These are phyloP conservation scores for Penicillium expansum DNA, from an alignment of 2,329 filamentous ascomycete genomes.

Conservation along the genomic window DNA sequence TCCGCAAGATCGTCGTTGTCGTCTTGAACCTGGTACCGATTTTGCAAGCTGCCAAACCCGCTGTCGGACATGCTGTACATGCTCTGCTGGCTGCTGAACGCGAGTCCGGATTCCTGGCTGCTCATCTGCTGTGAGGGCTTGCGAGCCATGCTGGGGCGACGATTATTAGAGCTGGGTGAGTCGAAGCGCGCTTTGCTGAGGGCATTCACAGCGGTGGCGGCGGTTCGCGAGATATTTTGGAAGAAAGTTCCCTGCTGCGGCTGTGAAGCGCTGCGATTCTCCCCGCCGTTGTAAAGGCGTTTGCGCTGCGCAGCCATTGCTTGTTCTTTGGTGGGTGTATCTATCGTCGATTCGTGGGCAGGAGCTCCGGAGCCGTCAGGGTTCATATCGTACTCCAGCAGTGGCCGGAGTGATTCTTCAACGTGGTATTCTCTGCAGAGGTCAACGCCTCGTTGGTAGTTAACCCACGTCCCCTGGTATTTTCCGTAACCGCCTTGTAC, in stretches of 20 bases:
- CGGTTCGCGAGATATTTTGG: conserved; percentile 91
- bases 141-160: conserved; percentile 67
- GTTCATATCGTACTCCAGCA: conserved; percentile 51
- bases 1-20: conserved; percentile 61
- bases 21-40: conserved; percentile 39
- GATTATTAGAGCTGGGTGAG: conserved; percentile 68
- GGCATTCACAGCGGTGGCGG: conserved; percentile 87
- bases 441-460: conserved; percentile 84
- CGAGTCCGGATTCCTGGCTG: conserved; percentile 63
- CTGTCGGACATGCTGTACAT: conserved; percentile 70
- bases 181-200: conserved; percentile 96
- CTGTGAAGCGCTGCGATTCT: conserved; percentile 63
- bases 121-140: conserved; percentile 63
- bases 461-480: conserved; percentile 99
- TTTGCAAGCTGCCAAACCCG: conserved; percentile 66
- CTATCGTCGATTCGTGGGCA: conserved; percentile 67
- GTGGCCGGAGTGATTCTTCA: conserved; percentile 47
- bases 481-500: conserved; percentile 98
- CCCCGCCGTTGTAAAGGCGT: conserved; percentile 77
- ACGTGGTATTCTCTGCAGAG: conserved; percentile 75
- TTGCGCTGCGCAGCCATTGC: conserved; percentile 96
- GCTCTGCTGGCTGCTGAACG: conserved; percentile 78
- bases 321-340: conserved; percentile 97
- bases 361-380: conserved; percentile 61
- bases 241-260: conserved; percentile 82